Conservation (phyloP, 2,329 filamentous ascomycete species). For the Biscogniauxia mediterranea region DNA sequence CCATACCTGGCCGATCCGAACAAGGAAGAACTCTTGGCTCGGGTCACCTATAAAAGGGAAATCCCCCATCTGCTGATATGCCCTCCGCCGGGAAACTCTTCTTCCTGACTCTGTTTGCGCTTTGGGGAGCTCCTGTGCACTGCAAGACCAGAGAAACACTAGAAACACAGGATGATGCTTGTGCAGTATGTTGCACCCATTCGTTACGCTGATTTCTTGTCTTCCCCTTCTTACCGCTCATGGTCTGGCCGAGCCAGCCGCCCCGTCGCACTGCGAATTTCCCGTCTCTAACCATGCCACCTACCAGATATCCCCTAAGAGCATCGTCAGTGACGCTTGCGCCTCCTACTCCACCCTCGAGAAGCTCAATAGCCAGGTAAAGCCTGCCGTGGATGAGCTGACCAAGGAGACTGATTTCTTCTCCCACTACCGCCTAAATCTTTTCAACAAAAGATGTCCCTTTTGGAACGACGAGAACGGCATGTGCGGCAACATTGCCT, state of each 20-base stretch:
- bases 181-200: slow-evolving; percentile 47
- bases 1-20: neutral
- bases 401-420: slow-evolving; percentile 94
- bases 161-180: slow-evolving; percentile 44
- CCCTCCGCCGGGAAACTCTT: slow-evolving; percentile 53
- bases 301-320: slow-evolving; percentile 76
- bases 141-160: slow-evolving; percentile 41
- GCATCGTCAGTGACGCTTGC: slow-evolving; percentile 91
- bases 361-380: slow-evolving; percentile 72
- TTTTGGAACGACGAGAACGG: slow-evolving; percentile 94
- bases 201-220: slow-evolving; percentile 19
- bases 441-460: slow-evolving; percentile 91
- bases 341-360: slow-evolving; percentile 92
- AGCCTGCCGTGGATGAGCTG: slow-evolving; percentile 75
- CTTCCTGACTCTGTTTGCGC: slow-evolving; percentile 55
- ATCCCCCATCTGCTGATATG: slow-evolving; percentile 38
- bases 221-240: slow-evolving; percentile 19
- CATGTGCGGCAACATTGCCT: slow-evolving; percentile 96
- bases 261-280: slow-evolving; percentile 21
- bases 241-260: slow-evolving; percentile 23
- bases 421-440: slow-evolving; percentile 91
- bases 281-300: slow-evolving; percentile 39
- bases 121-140: slow-evolving; percentile 48
- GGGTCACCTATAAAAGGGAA: neutral
- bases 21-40: neutral